Base-by-base conservation (phyloP, 106 monocot genomes). In the Acorus calamus region DNA sequence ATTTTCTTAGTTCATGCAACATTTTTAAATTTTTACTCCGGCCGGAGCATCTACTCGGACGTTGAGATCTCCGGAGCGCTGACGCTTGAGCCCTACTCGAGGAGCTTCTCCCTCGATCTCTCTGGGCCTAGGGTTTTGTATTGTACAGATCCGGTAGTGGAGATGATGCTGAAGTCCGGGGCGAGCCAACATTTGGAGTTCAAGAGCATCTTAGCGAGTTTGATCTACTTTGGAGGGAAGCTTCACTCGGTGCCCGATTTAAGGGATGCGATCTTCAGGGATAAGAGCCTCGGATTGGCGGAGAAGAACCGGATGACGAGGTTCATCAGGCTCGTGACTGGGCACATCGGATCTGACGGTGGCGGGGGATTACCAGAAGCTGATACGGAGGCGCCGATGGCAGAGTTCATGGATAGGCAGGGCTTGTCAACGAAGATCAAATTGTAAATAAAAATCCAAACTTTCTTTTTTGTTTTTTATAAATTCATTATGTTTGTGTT, bases 121-220 rank as follows among this genome's bases (percentile, higher is more conserved):
- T 68, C 76, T 48, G 85, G 88, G 7, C 98, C 98, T 5, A 69
- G 92, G 67, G 56, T 88, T 14, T 70, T 98, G 44, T 92, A 83
- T 81, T 98, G 98, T 55, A 83, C 88, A 42, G 98, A 98, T 58
- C 70, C 64, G 57, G 52, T 70, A 55, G 88, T 92, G 11, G 98
- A 92, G 65, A 70, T 98, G 44, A 67, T 92, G 63, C 53, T 92
- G 52, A 44, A 77, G 53, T 98, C 92, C 1, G 92, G 98, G n/a
- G 98, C 81, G 28, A 77, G 81, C 60, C 75, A 88, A 61, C 92
- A 92, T 57, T 79, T 98, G 6, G 92, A 92, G 72, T 98, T 98
- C 70, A 98, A 92, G 83, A 88, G 88, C 74, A 67, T 92, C 4
- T 88, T 92, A 7, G 69, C 52, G 55, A 83, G 69, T 57, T 57